Percentiles rank a stretch among this genome's conserved stretches.
phyloP scores from a whole-genome alignment of 1,139 yeast species.

The Saccharomycopsis phalli region DNA sequence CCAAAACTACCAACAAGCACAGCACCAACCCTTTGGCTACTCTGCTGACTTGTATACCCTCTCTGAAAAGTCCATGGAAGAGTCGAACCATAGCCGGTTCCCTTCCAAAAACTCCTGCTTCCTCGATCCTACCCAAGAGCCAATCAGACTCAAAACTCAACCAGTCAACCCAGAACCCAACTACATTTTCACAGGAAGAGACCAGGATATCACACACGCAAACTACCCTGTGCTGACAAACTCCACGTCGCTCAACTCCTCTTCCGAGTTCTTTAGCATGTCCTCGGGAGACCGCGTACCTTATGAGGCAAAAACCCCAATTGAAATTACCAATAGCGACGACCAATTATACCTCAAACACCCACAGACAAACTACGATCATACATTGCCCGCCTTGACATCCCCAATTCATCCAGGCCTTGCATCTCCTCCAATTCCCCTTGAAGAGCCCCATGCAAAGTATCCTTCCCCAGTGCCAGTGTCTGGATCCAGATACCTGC shows the following conservation, averaged over 20 bases:
- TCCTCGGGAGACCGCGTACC: slow-evolving; percentile 8
- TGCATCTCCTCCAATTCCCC: not conserved
- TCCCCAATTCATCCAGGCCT: slow-evolving; percentile 1
- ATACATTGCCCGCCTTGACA: not conserved
- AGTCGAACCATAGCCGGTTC: slow-evolving; percentile 11
- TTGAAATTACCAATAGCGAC: not conserved
- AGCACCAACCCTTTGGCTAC: not conserved
- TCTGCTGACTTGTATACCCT: slow-evolving; percentile 15
- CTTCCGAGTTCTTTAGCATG: slow-evolving; percentile 16
- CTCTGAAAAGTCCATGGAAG: slow-evolving; percentile 17
- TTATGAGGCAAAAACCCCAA: not conserved
- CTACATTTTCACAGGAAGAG: not conserved
- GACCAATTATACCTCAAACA: not conserved
- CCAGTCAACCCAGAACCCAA: not conserved
- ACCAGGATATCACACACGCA: not conserved
- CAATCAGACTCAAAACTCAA: not conserved
- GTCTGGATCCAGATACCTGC: too few species aligned
- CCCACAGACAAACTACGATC: not conserved
- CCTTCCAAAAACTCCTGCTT: not conserved
- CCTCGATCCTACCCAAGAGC: not conserved
- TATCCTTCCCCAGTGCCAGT: slow-evolving; percentile 11
- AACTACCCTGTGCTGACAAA: slow-evolving; percentile 10
- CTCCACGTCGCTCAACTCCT: slow-evolving; percentile 6
- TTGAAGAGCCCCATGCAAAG: slow-evolving; percentile 3
- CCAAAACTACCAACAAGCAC: not conserved